Conservation (phyloP, 2,329 filamentous ascomycete genomes). For the Venturia aucupariae region DNA sequence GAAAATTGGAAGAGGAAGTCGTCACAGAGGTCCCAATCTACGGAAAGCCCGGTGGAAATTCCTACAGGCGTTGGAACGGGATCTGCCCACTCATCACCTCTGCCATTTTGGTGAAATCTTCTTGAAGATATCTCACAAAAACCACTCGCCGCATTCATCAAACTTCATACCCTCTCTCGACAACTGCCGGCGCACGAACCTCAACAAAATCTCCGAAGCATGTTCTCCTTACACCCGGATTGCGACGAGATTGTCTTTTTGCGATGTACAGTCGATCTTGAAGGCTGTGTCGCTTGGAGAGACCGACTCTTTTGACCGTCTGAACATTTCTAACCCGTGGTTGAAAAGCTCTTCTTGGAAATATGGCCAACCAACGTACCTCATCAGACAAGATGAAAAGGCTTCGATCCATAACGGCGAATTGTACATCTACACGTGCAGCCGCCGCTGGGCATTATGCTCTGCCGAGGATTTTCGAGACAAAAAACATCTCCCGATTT, state of each 20-base stretch:
- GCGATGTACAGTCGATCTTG: not conserved
- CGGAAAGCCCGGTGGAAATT: not conserved
- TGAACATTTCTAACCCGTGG: not conserved
- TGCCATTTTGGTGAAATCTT: slow-evolving; percentile 1
- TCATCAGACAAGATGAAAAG: not conserved
- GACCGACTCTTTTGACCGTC: not conserved
- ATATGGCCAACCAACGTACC: not conserved
- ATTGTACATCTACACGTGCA: not conserved
- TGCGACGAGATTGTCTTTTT: not conserved
- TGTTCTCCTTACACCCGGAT: not conserved
- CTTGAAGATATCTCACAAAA: not conserved
- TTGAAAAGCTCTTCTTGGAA: not conserved
- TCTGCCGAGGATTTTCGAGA: not conserved
- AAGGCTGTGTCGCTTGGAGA: not conserved
- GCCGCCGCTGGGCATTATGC: not conserved
- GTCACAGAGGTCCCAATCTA: not conserved
- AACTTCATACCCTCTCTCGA: not conserved
- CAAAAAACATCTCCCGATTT: not conserved
- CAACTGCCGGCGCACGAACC: not conserved
- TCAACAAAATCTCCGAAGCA: not conserved
- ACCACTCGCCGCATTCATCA: not conserved
- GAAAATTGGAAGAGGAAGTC: slow-evolving; percentile 1
- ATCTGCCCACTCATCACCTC: slow-evolving; percentile 1
- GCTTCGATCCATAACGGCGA: not conserved
- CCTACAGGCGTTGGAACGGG: not conserved